A percentile compares a stretch with the other conserved stretches of the same genome.
phyloP scores from a whole-genome alignment of 306 rosid species.

The Trifolium fragiferum region DNA sequence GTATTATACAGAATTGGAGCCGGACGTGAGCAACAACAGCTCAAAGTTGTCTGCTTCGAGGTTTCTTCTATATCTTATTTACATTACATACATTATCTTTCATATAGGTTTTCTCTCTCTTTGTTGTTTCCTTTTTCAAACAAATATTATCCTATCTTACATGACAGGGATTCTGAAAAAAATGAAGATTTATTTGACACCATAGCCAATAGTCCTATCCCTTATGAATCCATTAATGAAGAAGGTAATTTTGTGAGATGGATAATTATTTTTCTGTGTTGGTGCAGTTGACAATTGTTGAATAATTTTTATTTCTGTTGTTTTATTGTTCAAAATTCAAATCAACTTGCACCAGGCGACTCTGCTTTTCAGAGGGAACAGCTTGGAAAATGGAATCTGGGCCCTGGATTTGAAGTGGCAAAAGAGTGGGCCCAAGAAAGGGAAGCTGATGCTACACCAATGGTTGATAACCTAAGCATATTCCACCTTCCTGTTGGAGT shows the following conservation, averaged over 20 bases:
- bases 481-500: conserved; percentile 94
- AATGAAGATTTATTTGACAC: conserved; percentile 50
- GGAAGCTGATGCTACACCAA: conserved; percentile 54
- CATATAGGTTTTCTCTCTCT: background rate
- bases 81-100: conserved; percentile 13
- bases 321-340: conserved; percentile 35
- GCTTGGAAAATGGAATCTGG: conserved; percentile 77
- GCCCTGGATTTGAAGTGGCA: conserved; percentile 79
- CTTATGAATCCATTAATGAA: conserved; percentile 47
- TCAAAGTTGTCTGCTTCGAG: conserved; percentile 55
- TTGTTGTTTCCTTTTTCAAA: background rate
- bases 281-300: conserved; percentile 14
- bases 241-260: conserved; percentile 51
- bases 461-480: conserved; percentile 64
- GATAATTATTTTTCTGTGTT: background rate
- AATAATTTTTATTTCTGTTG: conserved; percentile 20
- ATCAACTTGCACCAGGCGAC: conserved; percentile 45
- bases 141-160: conserved; percentile 18
- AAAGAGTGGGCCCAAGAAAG: conserved; percentile 85
- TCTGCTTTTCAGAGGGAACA: conserved; percentile 72
- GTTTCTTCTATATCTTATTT: conserved; percentile 47
- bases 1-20: conserved; percentile 43
- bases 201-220: conserved; percentile 43
- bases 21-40: conserved; percentile 38
- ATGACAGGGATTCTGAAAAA: conserved; percentile 55